Evolutionary conservation across 768 basidiomycete genomes (phyloP), one percentile per base, ranked within the genome.

Genomic region (Hygrophoropsis aurantiaca): DNA sequence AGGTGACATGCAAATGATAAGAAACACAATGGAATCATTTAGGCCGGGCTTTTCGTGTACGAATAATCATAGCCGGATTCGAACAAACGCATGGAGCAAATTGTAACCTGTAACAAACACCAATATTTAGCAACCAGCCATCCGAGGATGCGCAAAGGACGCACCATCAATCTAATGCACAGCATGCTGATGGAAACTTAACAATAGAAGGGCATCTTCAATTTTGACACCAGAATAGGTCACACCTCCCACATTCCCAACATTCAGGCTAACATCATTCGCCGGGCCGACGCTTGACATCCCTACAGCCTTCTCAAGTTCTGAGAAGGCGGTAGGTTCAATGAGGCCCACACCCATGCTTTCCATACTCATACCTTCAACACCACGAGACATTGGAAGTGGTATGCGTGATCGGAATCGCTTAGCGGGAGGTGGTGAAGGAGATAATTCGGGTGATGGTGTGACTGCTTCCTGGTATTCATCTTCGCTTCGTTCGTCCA

Each of bases 381-480:
- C 40, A 24, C 52, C 62, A 5, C 60, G 66, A 11, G 65, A 64
- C 18, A 57, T 49, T 6, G 73, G 60, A 13, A 62, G 52, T 13
- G 58, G 49, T 11, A 56, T 53, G 41, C 62, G 58, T 3, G 69
- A 59, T 32, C 56, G 59, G 27, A 54, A 36, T 21, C 58, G 61
- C 40, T 67, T 68, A 25, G 59, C 59, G 1, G 71, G 58, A 37
- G 66, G 66, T 19, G 71, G 67, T 2, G 69, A 64, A 8, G 72
- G 70, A 21, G 74, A 73, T 25, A 74, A 69, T 33, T 77, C 78
- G 15, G 85, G 82, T 3, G 81, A 80, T 11, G 87, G 87, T 0
- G 86, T 88, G 20, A 88, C 81, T 10, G 82, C 84, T 59, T 89
- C 86, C 48, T 84, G 81, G 52, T 75, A 80, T 44, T 88, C 85